Conservation (phyloP, 2,329 filamentous ascomycete genomes). For the Penicillium sp. region DNA sequence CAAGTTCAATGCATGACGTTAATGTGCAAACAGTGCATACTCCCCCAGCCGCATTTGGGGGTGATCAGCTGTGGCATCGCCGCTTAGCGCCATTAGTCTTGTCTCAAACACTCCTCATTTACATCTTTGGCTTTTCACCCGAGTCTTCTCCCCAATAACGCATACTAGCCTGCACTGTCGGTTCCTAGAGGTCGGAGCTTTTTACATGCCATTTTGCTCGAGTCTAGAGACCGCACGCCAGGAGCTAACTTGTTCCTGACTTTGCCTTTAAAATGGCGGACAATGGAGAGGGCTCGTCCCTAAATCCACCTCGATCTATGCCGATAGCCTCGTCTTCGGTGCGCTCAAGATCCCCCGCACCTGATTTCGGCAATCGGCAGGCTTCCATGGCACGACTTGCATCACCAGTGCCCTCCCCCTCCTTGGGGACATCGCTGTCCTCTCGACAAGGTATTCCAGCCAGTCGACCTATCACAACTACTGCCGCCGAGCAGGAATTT, state of each 20-base stretch:
- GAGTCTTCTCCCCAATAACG: not conserved
- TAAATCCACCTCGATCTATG: slow-evolving; percentile 32
- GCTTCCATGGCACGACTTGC: slow-evolving; percentile 56
- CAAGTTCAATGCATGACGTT: slow-evolving; percentile 15
- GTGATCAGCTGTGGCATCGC: slow-evolving; percentile 12
- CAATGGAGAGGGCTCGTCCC: slow-evolving; percentile 40
- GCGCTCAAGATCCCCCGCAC: slow-evolving; percentile 38
- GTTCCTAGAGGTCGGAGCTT: not conserved
- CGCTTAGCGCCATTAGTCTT: slow-evolving; percentile 5
- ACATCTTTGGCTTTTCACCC: slow-evolving; percentile 2
- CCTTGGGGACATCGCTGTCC: slow-evolving; percentile 29
- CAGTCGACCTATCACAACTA: slow-evolving; percentile 31
- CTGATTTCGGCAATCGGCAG: slow-evolving; percentile 49
- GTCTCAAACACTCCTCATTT: slow-evolving; percentile 9
- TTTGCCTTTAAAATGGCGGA: slow-evolving; percentile 31
- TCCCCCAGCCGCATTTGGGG: slow-evolving; percentile 16
- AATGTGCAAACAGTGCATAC: slow-evolving; percentile 36
- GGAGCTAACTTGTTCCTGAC: slow-evolving; percentile 9
- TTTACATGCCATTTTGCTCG: not conserved
- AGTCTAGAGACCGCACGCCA: not conserved
- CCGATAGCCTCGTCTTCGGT: slow-evolving; percentile 34
- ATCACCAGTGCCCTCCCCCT: slow-evolving; percentile 54
- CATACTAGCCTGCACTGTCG: not conserved
- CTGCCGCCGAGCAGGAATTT: slow-evolving; percentile 58
- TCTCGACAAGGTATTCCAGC: slow-evolving; percentile 43